Percentiles rank a stretch among this genome's conserved stretches.
Evolutionary conservation across 2,329 filamentous ascomycete species (phyloP).

Genomic region (Talaromyces funiculosus): DNA sequence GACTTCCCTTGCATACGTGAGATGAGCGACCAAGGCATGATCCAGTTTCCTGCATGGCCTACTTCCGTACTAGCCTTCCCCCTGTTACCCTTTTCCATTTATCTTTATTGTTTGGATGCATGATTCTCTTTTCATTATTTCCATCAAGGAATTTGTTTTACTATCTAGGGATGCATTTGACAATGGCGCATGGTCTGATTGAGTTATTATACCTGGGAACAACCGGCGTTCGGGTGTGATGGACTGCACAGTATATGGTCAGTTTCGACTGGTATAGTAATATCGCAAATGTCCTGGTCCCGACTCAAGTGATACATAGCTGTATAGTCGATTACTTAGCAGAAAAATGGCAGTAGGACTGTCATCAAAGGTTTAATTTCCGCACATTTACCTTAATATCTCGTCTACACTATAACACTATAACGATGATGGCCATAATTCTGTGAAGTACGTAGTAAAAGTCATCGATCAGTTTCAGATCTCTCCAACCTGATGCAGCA

Average conservation of each 20-base stretch:
- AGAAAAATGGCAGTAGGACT: background rate
- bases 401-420: background rate
- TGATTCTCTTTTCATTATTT: background rate
- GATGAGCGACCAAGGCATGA: background rate
- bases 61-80: background rate
- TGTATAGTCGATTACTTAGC: background rate
- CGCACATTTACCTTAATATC: no score
- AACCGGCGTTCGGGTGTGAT: background rate
- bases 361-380: no score
- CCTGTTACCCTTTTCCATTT: background rate
- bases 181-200: background rate
- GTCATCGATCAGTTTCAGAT: constrained; percentile 5
- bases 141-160: constrained; percentile 3
- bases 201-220: background rate
- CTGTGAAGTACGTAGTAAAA: no score
- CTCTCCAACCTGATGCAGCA: background rate
- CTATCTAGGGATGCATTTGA: constrained; percentile 1
- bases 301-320: background rate
- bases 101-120: background rate
- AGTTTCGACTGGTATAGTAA: background rate
- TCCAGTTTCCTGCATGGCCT: background rate
- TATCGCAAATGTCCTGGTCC: background rate
- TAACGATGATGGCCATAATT: background rate
- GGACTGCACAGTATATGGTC: background rate
- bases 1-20: background rate